Evolutionary conservation across 768 basidiomycete genomes (phyloP).

Genomic region (Phaffia tasmanica): DNA sequence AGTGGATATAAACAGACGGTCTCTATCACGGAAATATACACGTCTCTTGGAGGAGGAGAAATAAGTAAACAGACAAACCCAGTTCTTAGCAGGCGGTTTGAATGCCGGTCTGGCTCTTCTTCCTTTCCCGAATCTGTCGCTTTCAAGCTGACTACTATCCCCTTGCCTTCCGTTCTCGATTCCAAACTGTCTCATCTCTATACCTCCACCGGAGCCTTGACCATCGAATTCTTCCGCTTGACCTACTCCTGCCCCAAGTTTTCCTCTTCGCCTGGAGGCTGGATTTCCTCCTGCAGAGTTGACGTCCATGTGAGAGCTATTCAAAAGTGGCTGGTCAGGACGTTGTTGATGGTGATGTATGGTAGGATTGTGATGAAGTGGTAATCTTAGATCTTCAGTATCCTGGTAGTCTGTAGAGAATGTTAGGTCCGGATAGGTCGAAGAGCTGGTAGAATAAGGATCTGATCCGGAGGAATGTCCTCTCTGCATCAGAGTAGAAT

Average conservation of each 20-base stretch:
- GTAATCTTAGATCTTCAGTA: slow-evolving; percentile 2
- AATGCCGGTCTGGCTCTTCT: slow-evolving; percentile 20
- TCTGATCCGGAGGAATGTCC: too few relatives aligned
- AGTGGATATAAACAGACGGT: neutral
- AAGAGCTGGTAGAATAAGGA: too few relatives aligned
- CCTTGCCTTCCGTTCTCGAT: slow-evolving; percentile 4
- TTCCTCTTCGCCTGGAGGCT: neutral
- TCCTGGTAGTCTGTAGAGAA: slow-evolving; percentile 20
- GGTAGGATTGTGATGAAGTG: slow-evolving; percentile 5
- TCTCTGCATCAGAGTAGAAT: too few relatives aligned
- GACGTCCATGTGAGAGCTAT: slow-evolving; percentile 4
- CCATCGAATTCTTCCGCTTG: neutral
- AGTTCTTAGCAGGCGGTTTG: slow-evolving; percentile 20
- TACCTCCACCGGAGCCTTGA: neutral
- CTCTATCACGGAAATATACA: neutral
- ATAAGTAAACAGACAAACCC: slow-evolving; percentile 18
- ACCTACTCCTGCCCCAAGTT: neutral
- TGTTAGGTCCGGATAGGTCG: neutral
- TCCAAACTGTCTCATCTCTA: neutral
- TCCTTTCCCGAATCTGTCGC: neutral
- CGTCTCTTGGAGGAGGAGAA: neutral
- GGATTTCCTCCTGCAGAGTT: neutral
- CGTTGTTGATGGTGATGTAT: slow-evolving; percentile 1
- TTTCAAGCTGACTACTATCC: neutral
- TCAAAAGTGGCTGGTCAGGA: neutral